Evolutionary conservation across 1,284 basidiomycete genomes (phyloP), one percentile per base, ranked within the genome.

Genomic region (Ustilago nuda): DNA sequence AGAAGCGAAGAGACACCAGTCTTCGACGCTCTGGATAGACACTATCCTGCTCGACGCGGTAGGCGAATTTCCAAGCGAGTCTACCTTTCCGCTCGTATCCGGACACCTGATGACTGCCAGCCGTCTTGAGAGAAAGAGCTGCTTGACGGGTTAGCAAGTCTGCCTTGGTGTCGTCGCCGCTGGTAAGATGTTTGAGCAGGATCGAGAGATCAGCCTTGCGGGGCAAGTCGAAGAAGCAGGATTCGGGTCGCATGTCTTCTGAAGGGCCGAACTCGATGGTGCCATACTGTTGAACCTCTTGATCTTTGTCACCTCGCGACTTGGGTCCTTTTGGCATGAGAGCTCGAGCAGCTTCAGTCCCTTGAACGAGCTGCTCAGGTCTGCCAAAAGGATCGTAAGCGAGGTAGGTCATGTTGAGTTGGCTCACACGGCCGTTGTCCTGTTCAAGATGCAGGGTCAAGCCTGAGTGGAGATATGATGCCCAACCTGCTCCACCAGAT

Each of bases 141-240:
- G 81, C 80, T 52, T 82, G 81, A 3, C 81, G 61, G 4, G 80
- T 80, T 50, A 82, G 45, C 41, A 82, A 56, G 37, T 82, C 81
- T 3, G 65, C 80, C 59, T 77, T 81, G 15, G 61, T 66, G 35
- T 82, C 81, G 12, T 82, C 74, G 8, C 76, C 81, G 13, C 82
- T 58, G 3, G 75, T 76, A 11, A 82, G 61, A 55, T 82, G 81
- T 54, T 75, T 73, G 51, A 82, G 69, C 53, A 82, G 43, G 3
- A 63, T 63, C 8, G 66, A 57, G 11, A 30, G 41, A 2, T 72
- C 65, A 13, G 61, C 19, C 48, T 57, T 60, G 35, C 66, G 60
- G 19, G 58, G 46, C 2, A 59, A 8, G 13, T 61, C 61, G 11
- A 71, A 70, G 1, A 35, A 30, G 27, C 13, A 63, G 8, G 33